Evolutionary conservation across 495 filamentous ascomycete genomes (phyloP).

Genomic region (Neurospora discreta): DNA sequence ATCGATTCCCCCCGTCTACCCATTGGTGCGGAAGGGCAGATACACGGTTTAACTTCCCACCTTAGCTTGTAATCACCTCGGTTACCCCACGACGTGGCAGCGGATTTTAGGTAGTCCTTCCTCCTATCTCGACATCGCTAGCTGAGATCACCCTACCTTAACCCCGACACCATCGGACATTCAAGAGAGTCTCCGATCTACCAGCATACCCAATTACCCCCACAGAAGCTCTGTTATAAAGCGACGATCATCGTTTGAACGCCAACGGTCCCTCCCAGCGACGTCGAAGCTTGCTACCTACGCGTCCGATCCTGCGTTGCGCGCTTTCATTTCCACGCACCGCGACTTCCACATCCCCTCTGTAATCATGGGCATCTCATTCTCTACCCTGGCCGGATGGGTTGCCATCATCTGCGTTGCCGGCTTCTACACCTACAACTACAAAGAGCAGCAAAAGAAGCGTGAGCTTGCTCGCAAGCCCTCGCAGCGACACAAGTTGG

Average conservation of each 20-base stretch:
- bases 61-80: background rate
- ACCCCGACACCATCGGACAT: background rate
- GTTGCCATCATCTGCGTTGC: slow-evolving; percentile 43
- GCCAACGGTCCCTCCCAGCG: background rate
- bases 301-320: background rate
- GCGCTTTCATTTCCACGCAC: background rate
- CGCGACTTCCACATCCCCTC: background rate
- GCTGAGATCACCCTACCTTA: background rate
- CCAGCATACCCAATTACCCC: background rate
- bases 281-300: background rate
- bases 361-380: slow-evolving; percentile 27
- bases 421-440: slow-evolving; percentile 18
- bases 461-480: slow-evolving; percentile 1
- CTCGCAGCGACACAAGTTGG: slow-evolving; percentile 15
- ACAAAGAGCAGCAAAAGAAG: slow-evolving; percentile 10
- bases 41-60: background rate
- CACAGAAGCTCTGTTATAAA: background rate
- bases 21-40: background rate
- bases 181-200: background rate
- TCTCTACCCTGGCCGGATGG: slow-evolving; percentile 43
- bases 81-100: background rate
- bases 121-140: background rate
- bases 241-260: background rate
- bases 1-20: background rate
- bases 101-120: background rate